phyloP scores from a whole-genome alignment of 371 early-diverging fungal genomes.

The Mucor sp. region DNA sequence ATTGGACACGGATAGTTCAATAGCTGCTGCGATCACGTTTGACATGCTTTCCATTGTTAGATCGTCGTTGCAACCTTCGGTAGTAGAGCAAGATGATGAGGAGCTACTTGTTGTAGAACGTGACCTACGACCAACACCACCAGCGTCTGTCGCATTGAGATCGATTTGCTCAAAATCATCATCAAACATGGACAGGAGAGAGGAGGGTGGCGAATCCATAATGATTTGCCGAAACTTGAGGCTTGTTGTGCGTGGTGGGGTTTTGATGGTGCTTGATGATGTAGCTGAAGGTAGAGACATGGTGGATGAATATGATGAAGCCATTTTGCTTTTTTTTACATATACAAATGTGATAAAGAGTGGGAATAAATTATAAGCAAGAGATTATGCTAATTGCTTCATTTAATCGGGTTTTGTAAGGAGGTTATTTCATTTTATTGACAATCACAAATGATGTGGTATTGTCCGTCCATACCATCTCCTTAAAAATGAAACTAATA shows the following conservation, averaged over 20 bases:
- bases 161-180: background rate
- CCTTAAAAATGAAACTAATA: no score
- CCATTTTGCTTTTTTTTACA: background rate
- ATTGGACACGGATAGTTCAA: background rate
- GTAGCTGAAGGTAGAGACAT: background rate
- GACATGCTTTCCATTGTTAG: background rate
- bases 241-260: constrained; percentile 9
- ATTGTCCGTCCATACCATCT: no score
- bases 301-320: background rate
- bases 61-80: background rate
- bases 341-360: background rate
- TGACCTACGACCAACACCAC: background rate
- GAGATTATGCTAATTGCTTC: background rate
- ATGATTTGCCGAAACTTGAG: constrained; percentile 3
- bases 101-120: background rate
- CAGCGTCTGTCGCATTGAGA: background rate
- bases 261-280: background rate
- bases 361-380: background rate
- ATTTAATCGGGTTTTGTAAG: background rate
- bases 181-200: background rate
- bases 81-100: background rate
- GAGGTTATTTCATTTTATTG: background rate
- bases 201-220: background rate
- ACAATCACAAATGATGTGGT: no score
- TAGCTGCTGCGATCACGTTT: background rate